A percentile compares a stretch with the other conserved stretches of the same genome.
phyloP scores from a whole-genome alignment of 2,329 filamentous ascomycete species.

The Setomelanomma holmii region DNA sequence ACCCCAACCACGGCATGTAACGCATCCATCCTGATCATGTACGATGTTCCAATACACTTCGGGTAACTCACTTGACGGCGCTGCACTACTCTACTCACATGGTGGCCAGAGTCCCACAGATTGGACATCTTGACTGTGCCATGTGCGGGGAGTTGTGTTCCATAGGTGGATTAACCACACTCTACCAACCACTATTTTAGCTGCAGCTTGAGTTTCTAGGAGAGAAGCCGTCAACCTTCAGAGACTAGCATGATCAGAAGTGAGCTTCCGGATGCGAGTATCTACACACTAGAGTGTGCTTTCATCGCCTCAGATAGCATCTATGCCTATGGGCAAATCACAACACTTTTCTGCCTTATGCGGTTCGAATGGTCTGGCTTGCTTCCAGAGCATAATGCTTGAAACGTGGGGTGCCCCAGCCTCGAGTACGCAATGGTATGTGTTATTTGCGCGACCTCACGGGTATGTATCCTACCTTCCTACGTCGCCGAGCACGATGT shows the following conservation, averaged over 20 bases:
- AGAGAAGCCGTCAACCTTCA: too few relatives aligned
- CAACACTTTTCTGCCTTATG: too few relatives aligned
- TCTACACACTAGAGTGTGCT: background rate
- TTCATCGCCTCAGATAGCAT: background rate
- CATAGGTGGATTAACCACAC: conserved; percentile 14
- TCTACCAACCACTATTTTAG: background rate
- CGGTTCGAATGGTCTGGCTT: too few relatives aligned
- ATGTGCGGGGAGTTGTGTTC: conserved; percentile 24
- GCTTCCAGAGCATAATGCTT: background rate
- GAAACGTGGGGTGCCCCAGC: conserved; percentile 16
- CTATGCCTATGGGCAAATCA: too few relatives aligned
- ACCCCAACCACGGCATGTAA: conserved; percentile 24
- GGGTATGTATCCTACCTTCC: background rate
- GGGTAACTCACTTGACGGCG: background rate
- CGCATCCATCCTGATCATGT: conserved; percentile 11
- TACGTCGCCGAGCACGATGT: background rate
- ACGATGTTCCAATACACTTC: conserved; percentile 4
- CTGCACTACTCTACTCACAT: conserved; percentile 19
- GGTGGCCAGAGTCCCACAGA: conserved; percentile 2
- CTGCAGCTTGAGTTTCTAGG: too few relatives aligned
- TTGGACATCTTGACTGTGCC: conserved; percentile 2
- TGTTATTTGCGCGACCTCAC: conserved; percentile 10
- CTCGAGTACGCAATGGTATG: conserved; percentile 33
- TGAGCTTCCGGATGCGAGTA: too few relatives aligned
- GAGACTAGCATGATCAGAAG: too few relatives aligned